These are phyloP conservation scores for Geranomyces variabilis DNA, from an alignment of 192 early-diverging fungal species.

Conservation along the genomic window DNA sequence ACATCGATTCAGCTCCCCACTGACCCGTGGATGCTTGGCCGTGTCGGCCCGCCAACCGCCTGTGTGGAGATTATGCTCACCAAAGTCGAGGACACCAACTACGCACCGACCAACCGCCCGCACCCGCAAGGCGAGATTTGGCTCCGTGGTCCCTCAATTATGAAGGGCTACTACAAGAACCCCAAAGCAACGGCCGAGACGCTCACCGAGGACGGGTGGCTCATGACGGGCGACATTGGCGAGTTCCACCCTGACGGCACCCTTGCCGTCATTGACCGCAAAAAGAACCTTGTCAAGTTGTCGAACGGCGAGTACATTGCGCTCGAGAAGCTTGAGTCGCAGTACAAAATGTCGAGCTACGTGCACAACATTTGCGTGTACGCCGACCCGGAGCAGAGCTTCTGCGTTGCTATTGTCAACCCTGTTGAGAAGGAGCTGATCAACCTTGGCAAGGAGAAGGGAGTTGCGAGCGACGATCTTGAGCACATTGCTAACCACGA, in stretches of 20 bases:
- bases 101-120: constrained; percentile 36
- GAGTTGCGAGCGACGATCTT: constrained; percentile 40
- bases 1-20: constrained; percentile 32
- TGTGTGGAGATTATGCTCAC: constrained; percentile 81
- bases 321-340: constrained; percentile 89
- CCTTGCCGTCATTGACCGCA: constrained; percentile 85
- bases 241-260: constrained; percentile 79
- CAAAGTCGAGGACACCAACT: constrained; percentile 49
- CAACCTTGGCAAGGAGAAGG: constrained; percentile 29
- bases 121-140: constrained; percentile 77
- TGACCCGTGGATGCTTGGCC: constrained; percentile 50
- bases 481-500: constrained; percentile 54
- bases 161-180: constrained; percentile 88
- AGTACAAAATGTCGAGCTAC: constrained; percentile 75
- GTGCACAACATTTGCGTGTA: constrained; percentile 72
- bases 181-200: constrained; percentile 69
- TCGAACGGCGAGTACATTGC: constrained; percentile 89
- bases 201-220: constrained; percentile 75
- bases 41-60: constrained; percentile 77
- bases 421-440: constrained; percentile 58
- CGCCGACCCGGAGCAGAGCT: constrained; percentile 68
- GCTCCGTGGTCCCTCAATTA: constrained; percentile 83
- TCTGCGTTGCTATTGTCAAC: constrained; percentile 77
- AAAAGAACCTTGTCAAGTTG: constrained; percentile 93
- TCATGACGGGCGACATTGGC: constrained; percentile 76